Base-by-base conservation (phyloP, 306 rosid species). In the Mimosa bimucronata region DNA sequence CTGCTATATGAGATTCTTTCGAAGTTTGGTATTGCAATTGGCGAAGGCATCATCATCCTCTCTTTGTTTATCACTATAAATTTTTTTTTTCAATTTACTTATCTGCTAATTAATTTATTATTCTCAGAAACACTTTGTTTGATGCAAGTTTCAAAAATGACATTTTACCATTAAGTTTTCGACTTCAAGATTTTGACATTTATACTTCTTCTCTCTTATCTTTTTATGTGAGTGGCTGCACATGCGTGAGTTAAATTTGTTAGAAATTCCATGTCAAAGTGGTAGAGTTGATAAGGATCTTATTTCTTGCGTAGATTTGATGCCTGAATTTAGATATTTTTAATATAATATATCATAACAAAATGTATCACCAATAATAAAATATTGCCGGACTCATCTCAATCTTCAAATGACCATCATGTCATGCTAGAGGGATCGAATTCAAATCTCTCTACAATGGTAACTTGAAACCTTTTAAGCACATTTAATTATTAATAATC, bases 201-300 rank as follows among this genome's bases (percentile, higher is more conserved):
- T 14, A 30, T 11, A 21, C 46, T 8, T 25, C 7, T 3, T 25
- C 13, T 25, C 6, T 57, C 28, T 31, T 52, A 62, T 41, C 25
- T 50, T 70, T 15, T 4, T 50, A 2, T 53, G 12, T 72, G n/a
- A n/a, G n/a, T n/a, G 78, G 76, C 82, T 11, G 31, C 72, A 10
- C 28, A 25, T 6, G 42, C 71, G n/a, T 58, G 57, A 29, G 31
- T 66, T 66, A 29, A 44, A 66, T 45, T 78, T 57, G 66, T 42
- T 83, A 66, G 41, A 82, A 72, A 40, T 52, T 29, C 53, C 38
- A 58, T 82, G 69, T 71, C 61, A 77, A n/a, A 48, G 74, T 34
- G 21, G 74, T 71, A 28, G 82, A 78, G 64, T 44, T 71, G 60
- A 62, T 73, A 70, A 41, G 48, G 52, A 19, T 30, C 6, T 30